Evolutionary conservation across 768 basidiomycete species (phyloP).

Genomic region (Leccinum uliginosum): DNA sequence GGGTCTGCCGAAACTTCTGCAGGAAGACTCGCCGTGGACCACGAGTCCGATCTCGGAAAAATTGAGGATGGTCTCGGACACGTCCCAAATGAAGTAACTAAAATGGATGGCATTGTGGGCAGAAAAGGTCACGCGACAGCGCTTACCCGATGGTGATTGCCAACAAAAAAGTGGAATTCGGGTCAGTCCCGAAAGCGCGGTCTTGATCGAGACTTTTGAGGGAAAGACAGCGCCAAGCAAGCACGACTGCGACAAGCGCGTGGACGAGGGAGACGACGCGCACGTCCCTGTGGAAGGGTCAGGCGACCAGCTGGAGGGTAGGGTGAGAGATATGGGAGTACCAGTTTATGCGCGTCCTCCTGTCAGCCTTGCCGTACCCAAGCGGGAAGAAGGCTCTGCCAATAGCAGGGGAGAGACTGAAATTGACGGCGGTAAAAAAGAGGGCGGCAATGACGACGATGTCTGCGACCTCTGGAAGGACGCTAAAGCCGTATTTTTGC

Average conservation of each 20-base stretch:
- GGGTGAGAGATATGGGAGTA: conserved; percentile 18
- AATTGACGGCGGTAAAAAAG: conserved; percentile 56
- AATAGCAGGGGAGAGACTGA: conserved; percentile 51
- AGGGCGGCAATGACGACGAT: conserved; percentile 51
- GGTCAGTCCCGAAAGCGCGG: conserved; percentile 74
- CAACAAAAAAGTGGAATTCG: conserved; percentile 49
- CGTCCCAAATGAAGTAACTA: conserved; percentile 86
- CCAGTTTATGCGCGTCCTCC: conserved; percentile 58
- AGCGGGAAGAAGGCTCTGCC: conserved; percentile 45
- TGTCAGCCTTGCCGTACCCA: conserved; percentile 45
- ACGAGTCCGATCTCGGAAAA: conserved; percentile 72
- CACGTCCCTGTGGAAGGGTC: conserved; percentile 47
- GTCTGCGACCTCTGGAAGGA: conserved; percentile 52
- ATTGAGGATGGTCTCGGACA: conserved; percentile 62
- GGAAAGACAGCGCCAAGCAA: conserved; percentile 53
- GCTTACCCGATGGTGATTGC: conserved; percentile 68
- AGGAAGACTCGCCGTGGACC: conserved; percentile 53
- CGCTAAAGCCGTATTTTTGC: conserved; percentile 42
- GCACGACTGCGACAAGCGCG: conserved; percentile 60
- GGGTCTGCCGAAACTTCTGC: neutral
- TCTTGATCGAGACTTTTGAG: conserved; percentile 48
- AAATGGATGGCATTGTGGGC: neutral
- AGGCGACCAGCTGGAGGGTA: neutral
- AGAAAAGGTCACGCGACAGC: conserved; percentile 11
- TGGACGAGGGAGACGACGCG: conserved; percentile 74